phyloP scores from a whole-genome alignment of 169 alveolate species.

The Plasmodium gallinaceum region DNA sequence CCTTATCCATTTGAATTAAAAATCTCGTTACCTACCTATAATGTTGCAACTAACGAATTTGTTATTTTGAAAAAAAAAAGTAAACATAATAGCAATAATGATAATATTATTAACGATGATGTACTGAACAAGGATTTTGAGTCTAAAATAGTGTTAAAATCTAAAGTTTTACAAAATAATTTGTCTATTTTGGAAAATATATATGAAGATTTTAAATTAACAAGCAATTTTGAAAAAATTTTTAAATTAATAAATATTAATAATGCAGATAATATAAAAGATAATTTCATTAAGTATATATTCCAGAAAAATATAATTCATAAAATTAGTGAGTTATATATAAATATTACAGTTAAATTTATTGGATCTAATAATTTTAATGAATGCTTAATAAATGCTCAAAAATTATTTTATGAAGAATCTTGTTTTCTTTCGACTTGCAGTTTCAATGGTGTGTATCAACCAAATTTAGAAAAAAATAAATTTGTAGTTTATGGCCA shows the following conservation, averaged over 20 bases:
- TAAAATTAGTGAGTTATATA: background rate
- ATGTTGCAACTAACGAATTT: conserved; percentile 1
- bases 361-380: conserved; percentile 2
- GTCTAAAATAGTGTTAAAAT: background rate
- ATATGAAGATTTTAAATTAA: conserved; percentile 1
- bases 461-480: conserved; percentile 3
- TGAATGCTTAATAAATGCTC: background rate
- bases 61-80: background rate
- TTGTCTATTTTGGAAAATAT: conserved; percentile 3
- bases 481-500: background rate
- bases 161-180: background rate
- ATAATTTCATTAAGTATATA: background rate
- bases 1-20: conserved; percentile 1
- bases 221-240: background rate
- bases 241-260: background rate
- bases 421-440: background rate
- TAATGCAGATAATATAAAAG: background rate
- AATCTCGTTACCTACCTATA: background rate
- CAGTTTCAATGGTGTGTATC: background rate
- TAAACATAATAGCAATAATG: background rate
- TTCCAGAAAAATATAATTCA: background rate
- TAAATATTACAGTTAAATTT: background rate
- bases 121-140: background rate
- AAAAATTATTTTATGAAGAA: conserved; percentile 2
- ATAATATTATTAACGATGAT: background rate